phyloP scores from a whole-genome alignment of 2,329 filamentous ascomycete species.

The Helminthosporium solani region DNA sequence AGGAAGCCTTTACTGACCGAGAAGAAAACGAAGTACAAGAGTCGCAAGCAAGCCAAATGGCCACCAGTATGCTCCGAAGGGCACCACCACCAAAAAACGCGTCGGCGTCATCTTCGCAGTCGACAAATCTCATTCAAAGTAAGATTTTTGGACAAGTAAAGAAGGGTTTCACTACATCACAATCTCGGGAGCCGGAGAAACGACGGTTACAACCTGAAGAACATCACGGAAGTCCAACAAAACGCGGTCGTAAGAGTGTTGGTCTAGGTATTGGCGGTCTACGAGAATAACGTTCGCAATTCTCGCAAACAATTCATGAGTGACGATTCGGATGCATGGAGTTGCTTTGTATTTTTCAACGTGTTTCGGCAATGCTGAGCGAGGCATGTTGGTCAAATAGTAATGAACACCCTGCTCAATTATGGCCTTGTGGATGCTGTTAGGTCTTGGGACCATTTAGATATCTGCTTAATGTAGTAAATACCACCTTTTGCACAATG shows the following conservation, averaged over 20 bases:
- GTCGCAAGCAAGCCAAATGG: slow-evolving; percentile 76
- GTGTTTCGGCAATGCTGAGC: slow-evolving; percentile 2
- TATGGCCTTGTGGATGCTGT: slow-evolving; percentile 3
- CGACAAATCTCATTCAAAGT: slow-evolving; percentile 54
- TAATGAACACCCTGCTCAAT: slow-evolving; percentile 7
- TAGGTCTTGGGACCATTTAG: not conserved
- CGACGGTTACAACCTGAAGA: slow-evolving; percentile 28
- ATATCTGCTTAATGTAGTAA: slow-evolving; percentile 16
- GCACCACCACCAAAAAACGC: slow-evolving; percentile 46
- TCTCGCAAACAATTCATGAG: slow-evolving; percentile 2
- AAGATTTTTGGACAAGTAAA: slow-evolving; percentile 64
- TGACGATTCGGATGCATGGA: slow-evolving; percentile 8
- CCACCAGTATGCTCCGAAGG: slow-evolving; percentile 71
- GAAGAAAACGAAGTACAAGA: slow-evolving; percentile 67
- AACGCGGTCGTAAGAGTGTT: slow-evolving; percentile 53
- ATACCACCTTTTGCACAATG: slow-evolving; percentile 1
- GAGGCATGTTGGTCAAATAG: slow-evolving; percentile 7
- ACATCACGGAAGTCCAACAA: slow-evolving; percentile 43
- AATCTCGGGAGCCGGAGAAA: slow-evolving; percentile 36
- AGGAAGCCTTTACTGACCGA: slow-evolving; percentile 60
- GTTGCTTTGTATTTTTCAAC: slow-evolving; percentile 2
- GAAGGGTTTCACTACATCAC: slow-evolving; percentile 50
- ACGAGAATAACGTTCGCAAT: slow-evolving; percentile 22
- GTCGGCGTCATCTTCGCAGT: slow-evolving; percentile 37
- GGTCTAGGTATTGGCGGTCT: slow-evolving; percentile 55